Evolutionary conservation across 129 eudicot species (phyloP).

Genomic region (Arctium minus): DNA sequence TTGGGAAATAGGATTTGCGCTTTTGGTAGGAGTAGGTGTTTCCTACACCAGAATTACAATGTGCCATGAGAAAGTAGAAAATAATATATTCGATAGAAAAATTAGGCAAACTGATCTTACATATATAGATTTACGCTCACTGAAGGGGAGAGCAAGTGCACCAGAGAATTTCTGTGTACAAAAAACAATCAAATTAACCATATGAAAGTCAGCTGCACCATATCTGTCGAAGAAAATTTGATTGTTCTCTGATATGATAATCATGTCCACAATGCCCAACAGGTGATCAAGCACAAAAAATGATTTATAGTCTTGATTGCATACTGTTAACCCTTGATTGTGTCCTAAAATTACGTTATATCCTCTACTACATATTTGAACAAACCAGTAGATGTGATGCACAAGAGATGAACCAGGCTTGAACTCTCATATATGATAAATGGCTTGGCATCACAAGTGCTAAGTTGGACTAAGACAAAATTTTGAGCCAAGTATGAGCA

Average conservation of each 20-base stretch:
- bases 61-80: conserved; percentile 1
- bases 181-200: conserved; percentile 1
- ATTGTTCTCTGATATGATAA: not conserved
- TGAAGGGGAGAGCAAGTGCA: conserved; percentile 54
- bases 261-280: not conserved
- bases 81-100: not conserved
- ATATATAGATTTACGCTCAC: conserved; percentile 57
- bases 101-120: conserved; percentile 52
- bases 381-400: no score
- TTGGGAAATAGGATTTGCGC: conserved; percentile 56
- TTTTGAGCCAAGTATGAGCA: no score
- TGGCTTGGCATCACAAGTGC: no score
- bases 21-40: conserved; percentile 88
- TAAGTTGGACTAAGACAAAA: no score
- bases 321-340: no score
- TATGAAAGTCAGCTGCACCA: not conserved
- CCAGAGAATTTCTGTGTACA: conserved; percentile 64
- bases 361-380: no score
- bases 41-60: conserved; percentile 52
- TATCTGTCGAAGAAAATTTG: not conserved
- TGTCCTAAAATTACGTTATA: no score
- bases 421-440: no score
- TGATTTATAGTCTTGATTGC: no score
- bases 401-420: no score
- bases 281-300: no score